Evolutionary conservation across 768 basidiomycete species (phyloP).

Genomic region (Podaxis sp.): DNA sequence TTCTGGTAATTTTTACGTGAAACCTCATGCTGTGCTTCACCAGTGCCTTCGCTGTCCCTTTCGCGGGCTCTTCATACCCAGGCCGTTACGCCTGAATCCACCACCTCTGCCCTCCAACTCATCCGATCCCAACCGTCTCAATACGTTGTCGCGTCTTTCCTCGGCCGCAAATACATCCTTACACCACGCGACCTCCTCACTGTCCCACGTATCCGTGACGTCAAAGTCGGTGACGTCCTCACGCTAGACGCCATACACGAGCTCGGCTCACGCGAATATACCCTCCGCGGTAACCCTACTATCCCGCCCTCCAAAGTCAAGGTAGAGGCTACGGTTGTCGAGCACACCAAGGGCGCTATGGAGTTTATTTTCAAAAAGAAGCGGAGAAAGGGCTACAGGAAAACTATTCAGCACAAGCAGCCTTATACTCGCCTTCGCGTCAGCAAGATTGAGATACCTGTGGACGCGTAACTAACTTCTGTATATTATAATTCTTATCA

Average conservation of each 20-base stretch:
- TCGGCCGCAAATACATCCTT: constrained; percentile 85
- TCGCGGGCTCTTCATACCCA: constrained; percentile 24
- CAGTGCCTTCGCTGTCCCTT: constrained; percentile 13
- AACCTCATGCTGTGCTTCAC: constrained; percentile 11
- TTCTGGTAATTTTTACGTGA: neutral
- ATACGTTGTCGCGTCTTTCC: constrained; percentile 88
- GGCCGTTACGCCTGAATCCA: constrained; percentile 31
- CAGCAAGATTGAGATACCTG: constrained; percentile 67
- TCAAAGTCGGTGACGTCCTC: constrained; percentile 82
- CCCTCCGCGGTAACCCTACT: constrained; percentile 74
- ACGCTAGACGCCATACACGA: constrained; percentile 86
- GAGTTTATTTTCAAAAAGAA: constrained; percentile 95
- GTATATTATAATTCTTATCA: constrained; percentile 16
- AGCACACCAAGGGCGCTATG: constrained; percentile 95
- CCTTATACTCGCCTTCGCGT: constrained; percentile 94
- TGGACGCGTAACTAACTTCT: constrained; percentile 22
- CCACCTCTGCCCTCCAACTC: constrained; percentile 68
- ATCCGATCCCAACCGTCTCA: constrained; percentile 90
- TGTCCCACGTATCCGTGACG: constrained; percentile 84
- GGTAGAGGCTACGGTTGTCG: constrained; percentile 89
- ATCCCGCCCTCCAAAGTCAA: constrained; percentile 65
- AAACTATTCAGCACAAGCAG: constrained; percentile 91
- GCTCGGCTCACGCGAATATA: constrained; percentile 93
- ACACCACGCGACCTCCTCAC: constrained; percentile 91
- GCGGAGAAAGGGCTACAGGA: constrained; percentile 96